phyloP scores from a whole-genome alignment of 345 rosid genomes.

The Microthlaspi erraticum region DNA sequence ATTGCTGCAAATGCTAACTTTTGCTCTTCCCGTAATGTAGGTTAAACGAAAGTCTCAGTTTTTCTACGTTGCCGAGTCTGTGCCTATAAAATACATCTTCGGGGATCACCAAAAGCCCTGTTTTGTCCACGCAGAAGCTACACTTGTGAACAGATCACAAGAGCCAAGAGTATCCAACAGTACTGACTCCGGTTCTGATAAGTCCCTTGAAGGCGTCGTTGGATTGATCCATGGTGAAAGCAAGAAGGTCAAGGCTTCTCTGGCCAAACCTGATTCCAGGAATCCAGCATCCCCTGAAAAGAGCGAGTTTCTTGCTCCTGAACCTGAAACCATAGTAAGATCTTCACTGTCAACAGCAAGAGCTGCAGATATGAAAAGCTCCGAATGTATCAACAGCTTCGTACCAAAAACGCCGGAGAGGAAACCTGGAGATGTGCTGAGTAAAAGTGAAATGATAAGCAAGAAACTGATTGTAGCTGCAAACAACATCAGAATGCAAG shows the following conservation, averaged over 20 bases:
- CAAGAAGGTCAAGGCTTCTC: slow-evolving; percentile 22
- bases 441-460: too few relatives aligned
- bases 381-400: too few relatives aligned
- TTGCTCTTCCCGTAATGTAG: slow-evolving; percentile 17
- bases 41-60: slow-evolving; percentile 35
- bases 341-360: slow-evolving; percentile 24
- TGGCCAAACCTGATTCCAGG: slow-evolving; percentile 14
- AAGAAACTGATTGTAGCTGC: too few relatives aligned
- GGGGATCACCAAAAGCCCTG: slow-evolving; percentile 31
- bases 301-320: slow-evolving; percentile 27
- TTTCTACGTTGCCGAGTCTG: slow-evolving; percentile 29
- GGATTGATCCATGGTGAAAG: slow-evolving; percentile 6
- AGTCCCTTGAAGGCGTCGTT: slow-evolving; percentile 15
- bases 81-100: slow-evolving; percentile 37
- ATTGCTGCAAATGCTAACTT: slow-evolving; percentile 17
- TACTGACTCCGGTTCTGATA: too few relatives aligned
- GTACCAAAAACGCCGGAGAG: too few relatives aligned
- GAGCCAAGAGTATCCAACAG: slow-evolving; percentile 26
- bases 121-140: slow-evolving; percentile 43
- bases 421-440: too few relatives aligned
- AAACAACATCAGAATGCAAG: slow-evolving; percentile 39
- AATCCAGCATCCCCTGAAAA: slow-evolving; percentile 14
- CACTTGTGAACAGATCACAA: slow-evolving; percentile 17
- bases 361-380: too few relatives aligned
- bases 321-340: slow-evolving; percentile 21